A percentile compares a stretch with the other conserved stretches of the same genome.
phyloP scores from a whole-genome alignment of 2,329 filamentous ascomycete species.

The Didymellaceae sp. region DNA sequence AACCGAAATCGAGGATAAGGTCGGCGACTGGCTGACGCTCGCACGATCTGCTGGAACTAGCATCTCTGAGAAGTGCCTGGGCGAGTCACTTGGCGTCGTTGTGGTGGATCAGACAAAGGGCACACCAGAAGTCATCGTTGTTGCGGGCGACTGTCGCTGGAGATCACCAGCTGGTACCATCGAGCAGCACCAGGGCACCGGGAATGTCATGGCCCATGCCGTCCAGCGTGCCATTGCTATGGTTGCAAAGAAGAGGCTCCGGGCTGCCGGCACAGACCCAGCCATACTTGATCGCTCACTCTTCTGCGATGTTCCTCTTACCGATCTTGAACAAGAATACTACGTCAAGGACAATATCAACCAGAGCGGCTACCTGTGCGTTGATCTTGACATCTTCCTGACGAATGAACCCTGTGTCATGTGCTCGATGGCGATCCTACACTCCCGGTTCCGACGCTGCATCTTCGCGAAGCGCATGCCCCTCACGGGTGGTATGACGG shows the following conservation, averaged over 20 bases:
- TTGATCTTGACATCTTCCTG: conserved; percentile 89
- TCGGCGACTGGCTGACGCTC: conserved; percentile 70
- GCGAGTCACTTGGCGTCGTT: conserved; percentile 75
- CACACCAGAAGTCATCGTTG: conserved; percentile 66
- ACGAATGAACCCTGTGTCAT: conserved; percentile 96
- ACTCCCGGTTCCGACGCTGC: conserved; percentile 88
- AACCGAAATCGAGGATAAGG: conserved; percentile 69
- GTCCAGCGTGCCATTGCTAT: conserved; percentile 82
- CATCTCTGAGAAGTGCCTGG: conserved; percentile 63
- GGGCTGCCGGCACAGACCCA: conserved; percentile 43
- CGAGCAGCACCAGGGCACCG: conserved; percentile 51
- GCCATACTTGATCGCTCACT: conserved; percentile 50
- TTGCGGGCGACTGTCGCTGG: conserved; percentile 80
- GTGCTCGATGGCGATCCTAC: conserved; percentile 95
- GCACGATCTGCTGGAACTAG: conserved; percentile 69
- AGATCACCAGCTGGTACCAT: conserved; percentile 48
- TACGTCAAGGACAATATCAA: conserved; percentile 68
- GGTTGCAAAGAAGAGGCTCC: conserved; percentile 67
- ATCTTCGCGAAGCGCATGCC: conserved; percentile 82
- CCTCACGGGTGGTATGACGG: conserved; percentile 80
- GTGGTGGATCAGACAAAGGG: conserved; percentile 66
- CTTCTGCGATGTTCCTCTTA: conserved; percentile 72
- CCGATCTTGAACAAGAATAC: conserved; percentile 68
- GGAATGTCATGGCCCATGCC: conserved; percentile 80
- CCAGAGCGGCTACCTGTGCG: conserved; percentile 88